Percentiles rank a stretch among this genome's conserved stretches.
Evolutionary conservation across 306 rosid species (phyloP).

Genomic region (Lablab purpureus): DNA sequence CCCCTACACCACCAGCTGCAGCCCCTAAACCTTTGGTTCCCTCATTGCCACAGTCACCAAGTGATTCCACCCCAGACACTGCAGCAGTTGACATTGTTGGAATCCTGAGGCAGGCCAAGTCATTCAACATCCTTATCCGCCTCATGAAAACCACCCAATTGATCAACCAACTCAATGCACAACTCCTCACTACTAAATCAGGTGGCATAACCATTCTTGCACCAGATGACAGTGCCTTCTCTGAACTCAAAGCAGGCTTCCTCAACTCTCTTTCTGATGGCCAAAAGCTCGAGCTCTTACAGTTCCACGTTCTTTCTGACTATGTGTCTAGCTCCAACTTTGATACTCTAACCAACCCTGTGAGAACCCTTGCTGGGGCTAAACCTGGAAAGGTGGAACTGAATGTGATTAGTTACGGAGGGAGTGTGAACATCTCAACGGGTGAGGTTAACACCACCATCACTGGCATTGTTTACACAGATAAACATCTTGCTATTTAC

Average conservation of each 20-base stretch:
- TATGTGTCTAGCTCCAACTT: slow-evolving; percentile 64
- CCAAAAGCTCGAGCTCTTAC: slow-evolving; percentile 59
- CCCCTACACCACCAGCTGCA: slow-evolving; percentile 31
- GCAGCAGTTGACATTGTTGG: slow-evolving; percentile 54
- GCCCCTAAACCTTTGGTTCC: slow-evolving; percentile 56
- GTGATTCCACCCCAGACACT: slow-evolving; percentile 51
- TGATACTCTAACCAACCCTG: slow-evolving; percentile 71
- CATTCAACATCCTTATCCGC: slow-evolving; percentile 60
- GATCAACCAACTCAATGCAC: slow-evolving; percentile 64
- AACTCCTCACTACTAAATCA: slow-evolving; percentile 56
- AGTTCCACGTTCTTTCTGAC: slow-evolving; percentile 56
- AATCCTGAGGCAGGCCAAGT: slow-evolving; percentile 62
- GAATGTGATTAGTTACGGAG: slow-evolving; percentile 66
- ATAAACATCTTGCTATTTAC: slow-evolving; percentile 69
- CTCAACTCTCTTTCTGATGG: slow-evolving; percentile 63
- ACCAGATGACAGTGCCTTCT: slow-evolving; percentile 62
- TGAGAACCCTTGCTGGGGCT: slow-evolving; percentile 72
- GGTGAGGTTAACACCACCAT: slow-evolving; percentile 75
- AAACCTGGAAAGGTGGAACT: slow-evolving; percentile 59
- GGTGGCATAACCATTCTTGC: slow-evolving; percentile 67
- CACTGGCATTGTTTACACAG: slow-evolving; percentile 62
- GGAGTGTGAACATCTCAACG: slow-evolving; percentile 63
- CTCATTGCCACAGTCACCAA: slow-evolving; percentile 48
- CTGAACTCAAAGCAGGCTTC: slow-evolving; percentile 67
- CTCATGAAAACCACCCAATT: slow-evolving; percentile 71